A percentile compares a stretch with the other conserved stretches of the same genome.
Conservation (phyloP, 1,284 basidiomycete species). For the Rhodofomes roseus region DNA sequence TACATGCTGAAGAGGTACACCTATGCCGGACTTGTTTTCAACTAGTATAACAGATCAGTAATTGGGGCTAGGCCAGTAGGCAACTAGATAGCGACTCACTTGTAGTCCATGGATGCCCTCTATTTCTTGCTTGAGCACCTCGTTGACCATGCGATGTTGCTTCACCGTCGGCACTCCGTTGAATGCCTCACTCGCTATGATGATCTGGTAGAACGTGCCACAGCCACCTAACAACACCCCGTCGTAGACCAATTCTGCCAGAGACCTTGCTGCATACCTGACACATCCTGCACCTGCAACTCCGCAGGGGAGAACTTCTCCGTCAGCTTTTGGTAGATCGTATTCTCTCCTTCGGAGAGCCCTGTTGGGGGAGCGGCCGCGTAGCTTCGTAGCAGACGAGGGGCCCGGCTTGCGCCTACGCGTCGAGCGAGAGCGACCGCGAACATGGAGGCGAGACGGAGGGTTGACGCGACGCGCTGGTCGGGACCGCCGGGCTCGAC, state of each 20-base stretch:
- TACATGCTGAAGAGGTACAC: background rate
- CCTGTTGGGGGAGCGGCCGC: conserved; percentile 12
- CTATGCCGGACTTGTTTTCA: background rate
- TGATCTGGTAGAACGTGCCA: conserved; percentile 94
- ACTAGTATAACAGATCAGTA: background rate
- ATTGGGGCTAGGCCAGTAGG: no score
- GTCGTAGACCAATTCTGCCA: background rate
- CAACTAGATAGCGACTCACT: conserved; percentile 33
- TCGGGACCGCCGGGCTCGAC: conserved; percentile 2
- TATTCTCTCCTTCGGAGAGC: conserved; percentile 59
- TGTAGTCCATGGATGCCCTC: conserved; percentile 92
- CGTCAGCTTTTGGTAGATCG: conserved; percentile 72
- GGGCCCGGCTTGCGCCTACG: conserved; percentile 15
- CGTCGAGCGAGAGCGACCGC: conserved; percentile 25
- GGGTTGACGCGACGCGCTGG: background rate
- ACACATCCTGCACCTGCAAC: conserved; percentile 85
- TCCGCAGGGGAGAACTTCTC: conserved; percentile 72
- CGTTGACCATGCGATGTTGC: conserved; percentile 91
- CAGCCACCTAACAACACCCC: conserved; percentile 71
- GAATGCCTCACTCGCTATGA: conserved; percentile 83
- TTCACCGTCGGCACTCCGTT: conserved; percentile 86
- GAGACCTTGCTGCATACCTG: conserved; percentile 46
- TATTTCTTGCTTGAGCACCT: conserved; percentile 87
- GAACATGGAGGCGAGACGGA: conserved; percentile 21
- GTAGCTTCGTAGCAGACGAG: conserved; percentile 12